A percentile compares a stretch with the other conserved stretches of the same genome.
Evolutionary conservation across 768 basidiomycete genomes (phyloP).

Genomic region (Hemileccinum rubropunctum): DNA sequence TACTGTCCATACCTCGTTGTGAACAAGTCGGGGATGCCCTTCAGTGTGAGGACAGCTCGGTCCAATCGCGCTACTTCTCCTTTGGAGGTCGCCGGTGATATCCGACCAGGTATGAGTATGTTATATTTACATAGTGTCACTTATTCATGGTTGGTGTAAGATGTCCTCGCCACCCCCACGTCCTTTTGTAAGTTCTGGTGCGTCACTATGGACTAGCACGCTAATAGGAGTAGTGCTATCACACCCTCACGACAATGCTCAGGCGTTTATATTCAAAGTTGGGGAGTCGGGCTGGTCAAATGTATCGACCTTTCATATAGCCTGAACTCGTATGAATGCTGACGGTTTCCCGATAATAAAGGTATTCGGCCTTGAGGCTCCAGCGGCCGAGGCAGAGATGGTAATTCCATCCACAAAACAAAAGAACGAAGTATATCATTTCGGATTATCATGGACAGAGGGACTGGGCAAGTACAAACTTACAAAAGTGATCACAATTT

Average conservation of each 20-base stretch:
- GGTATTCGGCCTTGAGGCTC: conserved; percentile 89
- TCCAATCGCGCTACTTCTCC: conserved; percentile 60
- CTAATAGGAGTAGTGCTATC: conserved; percentile 66
- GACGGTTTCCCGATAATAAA: conserved; percentile 28
- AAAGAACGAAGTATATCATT: conserved; percentile 65
- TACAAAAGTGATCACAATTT: conserved; percentile 87
- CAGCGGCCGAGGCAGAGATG: conserved; percentile 84
- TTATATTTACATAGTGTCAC: conserved; percentile 12
- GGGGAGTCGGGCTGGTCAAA: conserved; percentile 90
- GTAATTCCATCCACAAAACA: conserved; percentile 63
- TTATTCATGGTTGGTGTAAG: conserved; percentile 28
- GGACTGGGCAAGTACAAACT: conserved; percentile 97
- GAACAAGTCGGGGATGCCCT: conserved; percentile 91
- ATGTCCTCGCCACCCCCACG: conserved; percentile 47
- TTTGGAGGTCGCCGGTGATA: conserved; percentile 85
- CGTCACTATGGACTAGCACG: conserved; percentile 1
- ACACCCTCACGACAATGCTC: conserved; percentile 73
- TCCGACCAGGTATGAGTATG: conserved; percentile 47
- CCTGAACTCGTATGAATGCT: not conserved
- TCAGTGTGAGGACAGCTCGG: conserved; percentile 63
- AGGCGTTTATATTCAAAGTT: conserved; percentile 79
- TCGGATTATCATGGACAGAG: conserved; percentile 90
- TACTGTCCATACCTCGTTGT: conserved; percentile 87
- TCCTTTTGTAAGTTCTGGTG: conserved; percentile 72
- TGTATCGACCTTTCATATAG: conserved; percentile 36